Percentiles rank a stretch among this genome's conserved stretches.
These are phyloP conservation scores for Meyerozyma sp. DNA, from an alignment of 1,139 yeast genomes.

Conservation along the genomic window DNA sequence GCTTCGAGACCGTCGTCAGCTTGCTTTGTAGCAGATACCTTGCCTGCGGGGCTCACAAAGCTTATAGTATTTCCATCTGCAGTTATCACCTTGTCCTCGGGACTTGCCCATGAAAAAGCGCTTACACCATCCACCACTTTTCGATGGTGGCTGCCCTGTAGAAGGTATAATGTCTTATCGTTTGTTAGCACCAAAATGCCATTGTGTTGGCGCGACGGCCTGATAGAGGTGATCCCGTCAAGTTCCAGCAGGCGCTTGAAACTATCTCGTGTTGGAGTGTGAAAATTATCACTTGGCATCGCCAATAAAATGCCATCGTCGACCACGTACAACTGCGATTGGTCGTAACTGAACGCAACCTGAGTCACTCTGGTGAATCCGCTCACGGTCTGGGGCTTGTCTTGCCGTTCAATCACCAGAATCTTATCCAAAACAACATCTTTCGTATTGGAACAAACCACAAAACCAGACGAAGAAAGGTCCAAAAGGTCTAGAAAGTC, in stretches of 20 bases:
- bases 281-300: background rate
- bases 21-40: background rate
- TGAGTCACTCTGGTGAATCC: slow-evolving; percentile 14
- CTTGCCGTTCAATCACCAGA: slow-evolving; percentile 6
- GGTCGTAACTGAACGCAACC: slow-evolving; percentile 20
- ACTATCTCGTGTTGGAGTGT: background rate
- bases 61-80: background rate
- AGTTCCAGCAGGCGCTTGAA: background rate
- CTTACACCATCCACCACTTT: background rate
- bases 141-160: background rate
- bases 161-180: background rate
- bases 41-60: background rate
- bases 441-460: slow-evolving; percentile 30
- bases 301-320: slow-evolving; percentile 9
- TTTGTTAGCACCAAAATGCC: background rate
- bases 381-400: slow-evolving; percentile 1
- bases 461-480: slow-evolving; percentile 17
- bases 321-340: slow-evolving; percentile 18
- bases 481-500: slow-evolving; percentile 24
- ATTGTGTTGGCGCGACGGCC: background rate
- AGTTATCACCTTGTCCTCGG: background rate
- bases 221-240: background rate
- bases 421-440: slow-evolving; percentile 15
- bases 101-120: background rate
- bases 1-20: background rate